Conservation (phyloP, 495 filamentous ascomycete species). For the Xylaria acuta region DNA sequence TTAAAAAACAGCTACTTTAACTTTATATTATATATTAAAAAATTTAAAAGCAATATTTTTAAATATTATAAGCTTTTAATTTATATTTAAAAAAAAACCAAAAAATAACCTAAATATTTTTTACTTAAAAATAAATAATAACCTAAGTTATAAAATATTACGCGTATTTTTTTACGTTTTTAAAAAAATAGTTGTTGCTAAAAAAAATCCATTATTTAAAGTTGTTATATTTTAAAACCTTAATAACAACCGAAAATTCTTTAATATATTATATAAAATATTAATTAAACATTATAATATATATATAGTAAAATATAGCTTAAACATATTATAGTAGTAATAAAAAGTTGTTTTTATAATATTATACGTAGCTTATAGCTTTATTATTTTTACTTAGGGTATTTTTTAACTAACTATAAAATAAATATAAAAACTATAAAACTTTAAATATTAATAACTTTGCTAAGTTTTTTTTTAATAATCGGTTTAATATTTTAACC, state of each 20-base stretch:
- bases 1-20: background rate
- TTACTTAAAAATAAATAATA: background rate
- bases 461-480: background rate
- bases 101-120: background rate
- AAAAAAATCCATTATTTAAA: background rate
- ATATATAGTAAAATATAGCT: background rate
- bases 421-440: background rate
- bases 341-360: background rate
- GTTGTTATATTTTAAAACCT: background rate
- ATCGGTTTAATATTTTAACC: background rate
- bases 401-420: background rate
- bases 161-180: background rate
- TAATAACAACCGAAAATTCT: background rate
- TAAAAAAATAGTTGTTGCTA: background rate
- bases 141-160: background rate
- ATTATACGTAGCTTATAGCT: background rate
- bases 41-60: background rate
- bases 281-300: background rate
- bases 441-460: background rate
- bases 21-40: background rate
- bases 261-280: background rate
- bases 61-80: background rate
- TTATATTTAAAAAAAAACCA: background rate
- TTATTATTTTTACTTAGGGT: background rate
- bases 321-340: background rate